Base-by-base conservation (phyloP, 441 rosid genomes). In the Pelargonium cotyledonis region DNA sequence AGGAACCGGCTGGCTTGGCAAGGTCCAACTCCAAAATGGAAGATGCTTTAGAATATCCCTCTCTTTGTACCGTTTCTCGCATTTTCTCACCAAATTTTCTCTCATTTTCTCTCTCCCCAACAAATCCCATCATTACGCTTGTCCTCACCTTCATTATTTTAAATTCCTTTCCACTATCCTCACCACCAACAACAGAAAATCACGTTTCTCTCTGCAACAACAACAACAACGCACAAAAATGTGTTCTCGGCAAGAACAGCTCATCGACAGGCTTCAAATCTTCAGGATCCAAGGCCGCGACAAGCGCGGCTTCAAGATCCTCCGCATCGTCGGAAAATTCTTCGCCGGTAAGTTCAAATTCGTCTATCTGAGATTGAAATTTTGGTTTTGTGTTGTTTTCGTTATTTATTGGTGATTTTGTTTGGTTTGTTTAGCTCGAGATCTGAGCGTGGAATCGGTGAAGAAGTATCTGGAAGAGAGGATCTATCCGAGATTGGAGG, bases 281-380 rank as follows among this genome's bases (percentile, higher is more conserved):
- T 89, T 91, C 79, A 88, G 82, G 85, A 81, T 88, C 86, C 84
- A 82, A 60, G 97, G 97, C 66, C 80, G 82, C 67, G 97, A 91
- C 64, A 89, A 83, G 78, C 88, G 76, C 7, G 94, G 96, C 76
- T 85, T 80, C 67, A 89, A 86, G 80, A 79, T 91, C 64, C 90
- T 91, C 70, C 88, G 82, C 49, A 71, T 89, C 15, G 75, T 81
- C 72, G 94, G 92, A 5, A 88, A 86, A 68, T 80, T 77, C 80
- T 89, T 89, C 65, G 86, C 93, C 63, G 90, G 96, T 90, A 77
- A 65, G 47, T 65, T 8, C 2, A 12, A 38, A 35, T 1, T 35
- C 43, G 23, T 7, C 35, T 66, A 40, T 41, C 35, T 0, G 12
- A 10, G 9, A 31, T 19, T 8, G 67, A 0, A 0, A 40, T 0